Evolutionary conservation across 202 grass and related monocot species (phyloP).

Genomic region (Setaria italica): DNA sequence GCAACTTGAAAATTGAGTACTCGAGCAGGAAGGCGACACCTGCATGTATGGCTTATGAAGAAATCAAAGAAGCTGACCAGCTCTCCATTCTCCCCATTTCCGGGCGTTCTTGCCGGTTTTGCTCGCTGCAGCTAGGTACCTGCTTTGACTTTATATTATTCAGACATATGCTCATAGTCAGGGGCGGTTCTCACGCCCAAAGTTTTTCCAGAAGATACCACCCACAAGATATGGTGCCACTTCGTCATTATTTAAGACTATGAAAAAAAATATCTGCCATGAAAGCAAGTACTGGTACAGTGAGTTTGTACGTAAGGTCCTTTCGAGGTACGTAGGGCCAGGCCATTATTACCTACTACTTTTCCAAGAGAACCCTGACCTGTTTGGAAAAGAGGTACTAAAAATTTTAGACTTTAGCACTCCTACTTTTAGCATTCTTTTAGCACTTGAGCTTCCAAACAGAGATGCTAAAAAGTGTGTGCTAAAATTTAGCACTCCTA

Average conservation of each 20-base stretch:
- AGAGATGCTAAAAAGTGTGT: too few species aligned
- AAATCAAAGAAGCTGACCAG: slow-evolving; percentile 43
- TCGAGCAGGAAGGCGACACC: background rate
- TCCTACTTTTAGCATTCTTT: too few species aligned
- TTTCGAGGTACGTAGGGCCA: slow-evolving; percentile 41
- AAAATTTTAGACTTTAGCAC: too few species aligned
- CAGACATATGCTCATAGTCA: background rate
- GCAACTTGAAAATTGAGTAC: background rate
- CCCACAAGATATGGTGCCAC: background rate
- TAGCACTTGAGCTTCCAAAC: too few species aligned
- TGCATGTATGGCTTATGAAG: background rate
- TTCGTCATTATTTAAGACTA: slow-evolving; percentile 20
- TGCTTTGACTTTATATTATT: slow-evolving; percentile 37
- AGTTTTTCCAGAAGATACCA: slow-evolving; percentile 8
- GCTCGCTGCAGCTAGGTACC: slow-evolving; percentile 7
- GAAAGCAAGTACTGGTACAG: background rate
- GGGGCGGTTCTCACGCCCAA: background rate
- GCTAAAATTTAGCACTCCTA: too few species aligned
- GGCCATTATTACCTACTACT: background rate
- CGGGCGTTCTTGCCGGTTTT: background rate
- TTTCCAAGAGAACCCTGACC: background rate
- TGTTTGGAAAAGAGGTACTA: too few species aligned
- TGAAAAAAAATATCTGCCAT: too few species aligned
- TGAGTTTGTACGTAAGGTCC: slow-evolving; percentile 41
- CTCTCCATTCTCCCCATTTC: background rate